Evolutionary conservation across 345 rosid species (phyloP), one percentile per base, ranked within the genome.

Genomic region (Cardamine occulta): DNA sequence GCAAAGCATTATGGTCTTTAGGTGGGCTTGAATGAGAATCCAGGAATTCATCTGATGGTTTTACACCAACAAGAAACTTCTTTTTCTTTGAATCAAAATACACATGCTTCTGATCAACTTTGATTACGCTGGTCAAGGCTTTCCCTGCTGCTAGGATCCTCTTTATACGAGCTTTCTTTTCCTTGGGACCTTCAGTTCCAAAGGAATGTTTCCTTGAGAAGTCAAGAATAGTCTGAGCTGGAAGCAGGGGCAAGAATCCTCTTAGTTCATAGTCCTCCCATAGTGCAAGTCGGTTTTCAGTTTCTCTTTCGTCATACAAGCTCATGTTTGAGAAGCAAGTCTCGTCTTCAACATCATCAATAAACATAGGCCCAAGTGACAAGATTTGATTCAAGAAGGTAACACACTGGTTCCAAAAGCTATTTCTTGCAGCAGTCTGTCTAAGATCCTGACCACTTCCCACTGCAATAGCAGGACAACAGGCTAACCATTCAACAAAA

Each of bases 251-350:
- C 71, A 83, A 66, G 84, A 92, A 95, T 61, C 99, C 98, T 82
- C 96, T 86, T 76, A 95, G 81, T 80, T 95, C 99, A 76, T 82
- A 80, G 84, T 95, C 99, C 83, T 95, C 99, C 88, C 88, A 92
- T 74, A 95, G 80, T 31, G 99, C 99, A 81, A 87, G 85, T 14
- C 89, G 80, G 76, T 95, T 90, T 82, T 84, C 94, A 64, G 93
- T 89, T 85, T 89, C 98, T 73, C 89, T 93, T 84, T 90, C 98
- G 59, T 90, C 96, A 80, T 95, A 95, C 66, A 75, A 85, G 85
- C 90, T 89, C 97, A 92, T 89, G 82, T 86, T 88, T 72, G 80
- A 80, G 80, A 95, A 92, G 82, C 98, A 94, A 34, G 84, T 88
- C 70, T 87, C 96, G 51, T 92, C 97, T 82, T 87, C 91, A 23